Evolutionary conservation across 192 early-diverging fungal genomes (phyloP).

Genomic region (Podila clonocystis): DNA sequence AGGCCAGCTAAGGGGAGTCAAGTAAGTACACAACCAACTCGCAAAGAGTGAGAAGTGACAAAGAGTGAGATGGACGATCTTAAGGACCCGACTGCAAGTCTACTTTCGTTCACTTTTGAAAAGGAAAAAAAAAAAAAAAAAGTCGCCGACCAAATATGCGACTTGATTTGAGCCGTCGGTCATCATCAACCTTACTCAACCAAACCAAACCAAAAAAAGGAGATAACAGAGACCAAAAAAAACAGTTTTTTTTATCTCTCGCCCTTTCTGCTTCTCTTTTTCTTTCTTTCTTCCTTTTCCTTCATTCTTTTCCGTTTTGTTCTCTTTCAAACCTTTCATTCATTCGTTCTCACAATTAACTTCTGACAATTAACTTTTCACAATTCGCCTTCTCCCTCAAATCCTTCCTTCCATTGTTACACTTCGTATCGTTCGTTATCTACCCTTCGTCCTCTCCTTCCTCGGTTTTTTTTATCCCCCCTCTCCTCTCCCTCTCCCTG

Average conservation of each 20-base stretch:
- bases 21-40: background rate
- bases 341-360: no score
- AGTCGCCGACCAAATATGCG: background rate
- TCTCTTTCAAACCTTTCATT: background rate
- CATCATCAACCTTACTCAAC: background rate
- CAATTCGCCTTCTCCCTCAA: no score
- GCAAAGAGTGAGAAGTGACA: background rate
- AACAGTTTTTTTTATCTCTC: background rate
- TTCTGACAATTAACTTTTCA: no score
- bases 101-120: no score
- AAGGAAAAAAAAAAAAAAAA: background rate
- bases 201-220: background rate
- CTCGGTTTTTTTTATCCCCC: background rate
- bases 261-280: conserved; percentile 3
- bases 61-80: background rate
- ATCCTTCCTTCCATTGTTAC: no score
- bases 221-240: background rate
- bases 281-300: background rate
- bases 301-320: background rate
- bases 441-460: no score
- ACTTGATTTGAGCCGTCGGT: no score
- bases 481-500: background rate
- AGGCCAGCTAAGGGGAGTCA: no score
- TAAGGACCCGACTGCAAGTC: background rate
- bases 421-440: no score